Conservation (phyloP, 441 rosid genomes). For the Omphalea diandra region DNA sequence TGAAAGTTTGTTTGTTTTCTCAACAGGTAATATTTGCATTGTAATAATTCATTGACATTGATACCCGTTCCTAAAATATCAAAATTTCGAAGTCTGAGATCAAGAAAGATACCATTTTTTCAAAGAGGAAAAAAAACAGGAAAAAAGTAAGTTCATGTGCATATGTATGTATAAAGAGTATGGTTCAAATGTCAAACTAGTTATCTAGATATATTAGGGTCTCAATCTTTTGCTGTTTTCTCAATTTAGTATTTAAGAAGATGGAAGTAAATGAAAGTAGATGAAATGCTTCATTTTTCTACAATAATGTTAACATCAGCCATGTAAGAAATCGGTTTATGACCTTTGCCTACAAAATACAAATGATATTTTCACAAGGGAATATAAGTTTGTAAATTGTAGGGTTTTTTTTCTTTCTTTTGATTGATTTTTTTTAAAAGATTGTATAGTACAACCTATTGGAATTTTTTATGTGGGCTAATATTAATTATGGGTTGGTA, state of each 20-base stretch:
- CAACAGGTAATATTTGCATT: not conserved
- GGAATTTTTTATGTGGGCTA: too few relatives aligned
- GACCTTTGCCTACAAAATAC: conserved; percentile 10
- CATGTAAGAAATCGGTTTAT: conserved; percentile 8
- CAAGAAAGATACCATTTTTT: conserved; percentile 5
- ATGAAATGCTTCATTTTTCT: not conserved
- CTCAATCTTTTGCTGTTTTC: conserved; percentile 16
- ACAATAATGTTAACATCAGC: not conserved
- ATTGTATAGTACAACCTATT: not conserved
- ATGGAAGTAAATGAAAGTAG: conserved; percentile 8
- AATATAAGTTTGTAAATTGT: not conserved
- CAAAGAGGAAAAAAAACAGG: not conserved
- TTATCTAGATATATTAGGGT: conserved; percentile 11
- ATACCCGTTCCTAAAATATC: conserved; percentile 2
- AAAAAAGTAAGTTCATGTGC: not conserved
- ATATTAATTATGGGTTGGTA: too few relatives aligned
- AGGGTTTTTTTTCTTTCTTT: not conserved
- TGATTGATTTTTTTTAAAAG: not conserved
- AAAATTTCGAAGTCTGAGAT: not conserved
- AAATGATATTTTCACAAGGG: not conserved
- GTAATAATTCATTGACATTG: conserved; percentile 4
- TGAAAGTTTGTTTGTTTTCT: not conserved
- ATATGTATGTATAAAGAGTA: not conserved
- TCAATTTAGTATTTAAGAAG: conserved; percentile 10
- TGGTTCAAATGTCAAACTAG: conserved; percentile 15